A percentile compares a stretch with the other conserved stretches of the same genome.
Conservation (phyloP, 2,329 filamentous ascomycete species). For the Taxawa tesnikishii region DNA sequence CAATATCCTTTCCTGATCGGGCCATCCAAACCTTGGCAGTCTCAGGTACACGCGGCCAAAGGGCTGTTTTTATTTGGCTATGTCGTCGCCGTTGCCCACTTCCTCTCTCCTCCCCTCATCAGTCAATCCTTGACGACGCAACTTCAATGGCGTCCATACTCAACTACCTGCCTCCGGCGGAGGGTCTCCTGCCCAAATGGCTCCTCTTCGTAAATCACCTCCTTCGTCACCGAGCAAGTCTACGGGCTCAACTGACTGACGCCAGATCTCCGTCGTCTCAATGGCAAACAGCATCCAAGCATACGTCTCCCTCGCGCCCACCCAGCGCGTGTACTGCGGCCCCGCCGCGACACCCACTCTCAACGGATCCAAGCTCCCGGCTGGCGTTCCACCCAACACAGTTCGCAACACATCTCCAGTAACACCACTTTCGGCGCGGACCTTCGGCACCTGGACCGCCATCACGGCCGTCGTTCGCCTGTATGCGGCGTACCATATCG, state of each 20-base stretch:
- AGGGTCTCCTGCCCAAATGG: conserved; percentile 51
- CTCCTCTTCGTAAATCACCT: conserved; percentile 44
- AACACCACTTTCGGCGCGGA: conserved; percentile 62
- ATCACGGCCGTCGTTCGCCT: conserved; percentile 64
- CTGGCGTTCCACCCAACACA: conserved; percentile 14
- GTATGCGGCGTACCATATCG: conserved; percentile 75
- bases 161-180: conserved; percentile 27
- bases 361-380: conserved; percentile 17
- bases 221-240: conserved; percentile 3
- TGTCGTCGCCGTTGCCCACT: too few species aligned
- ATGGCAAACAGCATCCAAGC: conserved; percentile 77
- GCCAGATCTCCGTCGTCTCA: conserved; percentile 68
- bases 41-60: too few species aligned
- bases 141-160: conserved; percentile 20
- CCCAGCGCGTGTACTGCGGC: conserved; percentile 75
- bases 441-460: conserved; percentile 83
- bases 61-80: too few species aligned
- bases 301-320: conserved; percentile 68
- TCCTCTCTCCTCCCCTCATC: too few species aligned
- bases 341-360: conserved; percentile 29
- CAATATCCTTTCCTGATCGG: too few species aligned
- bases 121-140: too few species aligned
- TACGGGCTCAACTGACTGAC: conserved; percentile 4
- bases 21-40: too few species aligned
- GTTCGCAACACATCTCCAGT: conserved; percentile 33